Percentiles rank a stretch among this genome's conserved stretches.
phyloP scores from a whole-genome alignment of 2,329 filamentous ascomycete genomes.

The Xylariaceae sp. region DNA sequence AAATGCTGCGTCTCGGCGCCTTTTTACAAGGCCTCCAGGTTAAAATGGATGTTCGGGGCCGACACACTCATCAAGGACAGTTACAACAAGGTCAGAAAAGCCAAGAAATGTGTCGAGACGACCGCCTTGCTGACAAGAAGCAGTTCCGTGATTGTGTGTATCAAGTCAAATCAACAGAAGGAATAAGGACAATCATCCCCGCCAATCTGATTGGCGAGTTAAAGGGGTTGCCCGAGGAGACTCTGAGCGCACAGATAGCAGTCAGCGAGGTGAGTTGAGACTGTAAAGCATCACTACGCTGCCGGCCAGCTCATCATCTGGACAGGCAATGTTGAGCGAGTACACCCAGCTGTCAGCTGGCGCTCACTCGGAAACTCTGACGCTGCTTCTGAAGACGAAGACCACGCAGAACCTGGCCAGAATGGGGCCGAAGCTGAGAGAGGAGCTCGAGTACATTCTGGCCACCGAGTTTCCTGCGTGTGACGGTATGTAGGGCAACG shows the following conservation, averaged over 20 bases:
- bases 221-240: slow-evolving; percentile 40
- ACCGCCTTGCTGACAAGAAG: slow-evolving; percentile 3
- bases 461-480: slow-evolving; percentile 41
- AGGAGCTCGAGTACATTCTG: slow-evolving; percentile 38
- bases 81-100: slow-evolving; percentile 34
- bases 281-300: background rate
- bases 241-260: slow-evolving; percentile 40
- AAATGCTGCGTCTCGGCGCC: slow-evolving; percentile 30
- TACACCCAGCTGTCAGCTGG: slow-evolving; percentile 44
- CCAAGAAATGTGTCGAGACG: background rate
- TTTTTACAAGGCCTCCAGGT: slow-evolving; percentile 39
- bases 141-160: slow-evolving; percentile 43
- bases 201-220: slow-evolving; percentile 37
- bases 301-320: background rate
- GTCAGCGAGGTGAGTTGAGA: slow-evolving; percentile 34
- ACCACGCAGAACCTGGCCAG: slow-evolving; percentile 40
- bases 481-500: slow-evolving; percentile 23
- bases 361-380: slow-evolving; percentile 36
- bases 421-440: slow-evolving; percentile 37
- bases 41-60: slow-evolving; percentile 44
- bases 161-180: slow-evolving; percentile 44
- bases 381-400: slow-evolving; percentile 37
- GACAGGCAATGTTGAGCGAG: slow-evolving; percentile 40
- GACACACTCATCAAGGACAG: slow-evolving; percentile 40
- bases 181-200: slow-evolving; percentile 39